These are phyloP conservation scores for Epicoccum nigrum DNA, from an alignment of 2,329 filamentous ascomycete species.

Conservation along the genomic window DNA sequence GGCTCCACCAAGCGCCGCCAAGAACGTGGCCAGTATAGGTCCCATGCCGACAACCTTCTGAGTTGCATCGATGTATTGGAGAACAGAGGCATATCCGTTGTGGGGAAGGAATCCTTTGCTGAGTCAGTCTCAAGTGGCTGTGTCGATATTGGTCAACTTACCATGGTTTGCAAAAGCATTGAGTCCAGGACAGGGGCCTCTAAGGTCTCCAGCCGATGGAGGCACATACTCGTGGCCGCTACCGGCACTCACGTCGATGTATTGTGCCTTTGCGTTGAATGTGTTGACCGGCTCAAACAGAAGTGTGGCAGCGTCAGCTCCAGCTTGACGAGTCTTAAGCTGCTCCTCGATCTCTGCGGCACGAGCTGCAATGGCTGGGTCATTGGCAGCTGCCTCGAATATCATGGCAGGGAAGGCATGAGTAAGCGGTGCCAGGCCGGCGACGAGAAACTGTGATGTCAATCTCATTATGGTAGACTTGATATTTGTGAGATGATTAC, in stretches of 20 bases:
- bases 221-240: conserved; percentile 33
- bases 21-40: conserved; percentile 18
- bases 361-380: conserved; percentile 23
- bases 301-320: conserved; percentile 26
- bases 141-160: conserved; percentile 3
- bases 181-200: conserved; percentile 33
- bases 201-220: conserved; percentile 30
- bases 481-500: too few relatives aligned
- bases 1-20: conserved; percentile 26
- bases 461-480: conserved; percentile 21
- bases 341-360: conserved; percentile 22
- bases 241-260: conserved; percentile 25
- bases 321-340: conserved; percentile 22
- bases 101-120: conserved; percentile 27
- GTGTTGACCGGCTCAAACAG: conserved; percentile 30
- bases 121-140: background rate
- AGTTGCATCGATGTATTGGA: conserved; percentile 31
- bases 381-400: conserved; percentile 27
- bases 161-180: conserved; percentile 35
- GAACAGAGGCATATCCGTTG: conserved; percentile 27
- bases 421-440: conserved; percentile 17
- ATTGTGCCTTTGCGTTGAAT: conserved; percentile 28
- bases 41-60: conserved; percentile 32
- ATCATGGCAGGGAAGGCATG: conserved; percentile 32
- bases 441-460: conserved; percentile 17